Evolutionary conservation across 2,329 filamentous ascomycete species (phyloP), one percentile per base, ranked within the genome.

Genomic region (Fusarium subtropicale): DNA sequence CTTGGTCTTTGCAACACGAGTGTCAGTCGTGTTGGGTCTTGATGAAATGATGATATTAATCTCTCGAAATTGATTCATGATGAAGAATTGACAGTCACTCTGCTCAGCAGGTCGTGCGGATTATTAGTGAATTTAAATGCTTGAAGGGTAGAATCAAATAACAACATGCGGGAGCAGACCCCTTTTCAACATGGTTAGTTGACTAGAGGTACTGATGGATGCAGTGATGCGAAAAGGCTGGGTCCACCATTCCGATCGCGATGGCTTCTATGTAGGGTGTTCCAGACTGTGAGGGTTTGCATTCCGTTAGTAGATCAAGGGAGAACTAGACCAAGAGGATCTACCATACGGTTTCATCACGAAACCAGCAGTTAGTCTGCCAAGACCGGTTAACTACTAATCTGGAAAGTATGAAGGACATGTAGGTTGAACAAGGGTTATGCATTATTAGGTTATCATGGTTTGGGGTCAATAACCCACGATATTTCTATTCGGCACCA

Each of bases 271-370:
- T 16, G 33, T 57, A 18, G 22, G 28, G 28, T 60, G 67, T 66
- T 60, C 69, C 52, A 63, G 55, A 63, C 56, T 66, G n/a, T 30
- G 53, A 41, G 24, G 31, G 22, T 16, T 34, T 45, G 22, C 55
- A 72, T 72, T 72, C 70, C 70, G 50, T 44, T 47, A n/a, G 57
- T 12, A 28, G 52, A 71, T 71, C 60, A 68, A 68, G 64, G 66
- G 66, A 57, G 58, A 28, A 24, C 20, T 22, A 41, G 20, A 30
- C 55, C 20, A 50, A 55, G 22, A 34, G 24, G 28, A 15, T 26
- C n/a, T 24, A 15, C 18, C 45, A 18, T 24, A 56, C n/a, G 18
- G 36, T 55, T 44, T 52, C 18, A 46, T 26, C 3, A 20, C 22
- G 26, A 38, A 41, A 26, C 41, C 47, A 64, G 33, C 33, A 7